These are phyloP conservation scores for Cryphonectria nitschkei DNA, from an alignment of 2,329 filamentous ascomycete genomes.

Conservation along the genomic window DNA sequence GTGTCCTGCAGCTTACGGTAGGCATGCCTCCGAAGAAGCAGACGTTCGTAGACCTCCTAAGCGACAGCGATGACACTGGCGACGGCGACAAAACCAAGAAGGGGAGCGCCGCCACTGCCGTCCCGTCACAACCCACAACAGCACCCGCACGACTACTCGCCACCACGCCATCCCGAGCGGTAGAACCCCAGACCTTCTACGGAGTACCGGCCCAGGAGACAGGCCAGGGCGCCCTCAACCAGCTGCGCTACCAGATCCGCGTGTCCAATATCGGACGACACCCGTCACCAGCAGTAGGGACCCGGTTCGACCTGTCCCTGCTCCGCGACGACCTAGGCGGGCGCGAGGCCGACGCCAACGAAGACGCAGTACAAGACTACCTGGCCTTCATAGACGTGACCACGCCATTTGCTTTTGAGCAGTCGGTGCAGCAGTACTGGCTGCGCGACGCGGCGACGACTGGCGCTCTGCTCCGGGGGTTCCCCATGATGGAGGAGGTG, in stretches of 20 bases:
- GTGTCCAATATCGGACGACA: not conserved
- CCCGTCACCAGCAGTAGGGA: slow-evolving; percentile 14
- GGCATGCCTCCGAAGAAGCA: not conserved
- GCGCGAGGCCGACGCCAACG: not conserved
- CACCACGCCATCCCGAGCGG: not conserved
- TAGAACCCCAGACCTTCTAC: slow-evolving; percentile 13
- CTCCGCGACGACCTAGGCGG: slow-evolving; percentile 20
- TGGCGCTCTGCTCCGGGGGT: slow-evolving; percentile 33
- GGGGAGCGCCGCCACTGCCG: not conserved
- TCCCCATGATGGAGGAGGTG: slow-evolving; percentile 41
- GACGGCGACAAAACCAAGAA: not conserved
- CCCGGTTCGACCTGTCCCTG: slow-evolving; percentile 26
- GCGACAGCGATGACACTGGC: not conserved
- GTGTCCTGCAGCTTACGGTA: not conserved
- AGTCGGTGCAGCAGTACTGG: slow-evolving; percentile 25
- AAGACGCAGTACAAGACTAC: not conserved
- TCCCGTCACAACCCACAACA: not conserved
- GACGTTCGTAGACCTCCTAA: not conserved
- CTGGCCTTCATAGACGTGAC: not conserved
- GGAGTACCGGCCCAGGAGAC: not conserved
- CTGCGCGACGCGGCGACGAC: not conserved
- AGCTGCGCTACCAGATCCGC: slow-evolving; percentile 17
- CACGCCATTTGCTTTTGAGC: slow-evolving; percentile 12
- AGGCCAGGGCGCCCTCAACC: no score
- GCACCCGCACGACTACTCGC: not conserved